These are phyloP conservation scores for Solanum etuberosum DNA, from an alignment of 257 asterid genomes.

Conservation along the genomic window DNA sequence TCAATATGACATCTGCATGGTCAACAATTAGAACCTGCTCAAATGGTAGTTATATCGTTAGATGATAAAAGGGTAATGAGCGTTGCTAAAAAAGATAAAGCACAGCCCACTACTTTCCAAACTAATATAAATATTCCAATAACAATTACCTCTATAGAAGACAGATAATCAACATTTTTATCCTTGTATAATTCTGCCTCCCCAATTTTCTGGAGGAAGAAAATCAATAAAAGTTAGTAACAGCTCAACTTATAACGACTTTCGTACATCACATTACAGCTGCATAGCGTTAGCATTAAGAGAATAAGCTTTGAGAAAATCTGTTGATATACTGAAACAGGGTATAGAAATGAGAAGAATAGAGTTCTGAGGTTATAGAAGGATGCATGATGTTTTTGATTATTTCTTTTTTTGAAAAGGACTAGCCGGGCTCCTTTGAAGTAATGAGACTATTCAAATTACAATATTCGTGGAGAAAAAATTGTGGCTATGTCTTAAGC, in stretches of 20 bases:
- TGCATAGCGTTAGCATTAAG: neutral
- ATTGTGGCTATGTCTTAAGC: neutral
- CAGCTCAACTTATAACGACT: neutral
- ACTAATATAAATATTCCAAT: neutral
- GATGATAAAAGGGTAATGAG: slow-evolving; percentile 1
- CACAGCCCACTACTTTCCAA: neutral
- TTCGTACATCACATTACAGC: neutral
- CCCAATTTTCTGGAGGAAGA: slow-evolving; percentile 67
- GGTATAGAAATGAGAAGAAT: neutral
- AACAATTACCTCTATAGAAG: slow-evolving; percentile 72
- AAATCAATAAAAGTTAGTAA: neutral
- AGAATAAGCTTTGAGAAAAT: neutral
- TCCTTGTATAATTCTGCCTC: slow-evolving; percentile 68
- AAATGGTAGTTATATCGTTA: slow-evolving; percentile 3
- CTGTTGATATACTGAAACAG: neutral
- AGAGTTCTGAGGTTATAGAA: neutral
- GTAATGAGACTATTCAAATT: neutral
- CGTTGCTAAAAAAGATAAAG: neutral
- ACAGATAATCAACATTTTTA: slow-evolving; percentile 91
- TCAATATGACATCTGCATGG: slow-evolving; percentile 83
- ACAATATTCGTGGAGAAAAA: neutral
- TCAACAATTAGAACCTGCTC: slow-evolving; percentile 80
- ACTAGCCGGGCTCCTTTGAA: neutral
- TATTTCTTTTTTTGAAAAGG: neutral
- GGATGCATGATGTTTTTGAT: neutral